A percentile compares a stretch with the other conserved stretches of the same genome.
Evolutionary conservation across 331 rosid genomes (phyloP).

Genomic region (Acacia pycnantha): DNA sequence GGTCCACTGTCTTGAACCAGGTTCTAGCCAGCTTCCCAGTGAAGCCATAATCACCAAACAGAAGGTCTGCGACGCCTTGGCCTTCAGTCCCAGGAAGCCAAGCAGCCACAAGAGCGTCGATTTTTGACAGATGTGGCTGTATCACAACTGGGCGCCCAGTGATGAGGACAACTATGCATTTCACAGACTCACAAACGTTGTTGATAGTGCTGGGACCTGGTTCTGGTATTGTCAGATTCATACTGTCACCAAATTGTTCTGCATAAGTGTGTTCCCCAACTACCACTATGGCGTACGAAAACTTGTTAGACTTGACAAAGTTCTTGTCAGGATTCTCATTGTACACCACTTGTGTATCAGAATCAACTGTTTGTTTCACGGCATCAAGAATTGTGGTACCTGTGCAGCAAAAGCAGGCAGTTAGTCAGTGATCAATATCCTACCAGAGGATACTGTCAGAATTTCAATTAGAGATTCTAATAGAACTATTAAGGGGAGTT

Average conservation of each 20-base stretch:
- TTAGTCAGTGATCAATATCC: background rate
- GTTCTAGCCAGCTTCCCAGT: slow-evolving; percentile 80
- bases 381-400: slow-evolving; percentile 81
- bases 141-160: slow-evolving; percentile 83
- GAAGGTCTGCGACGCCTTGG: slow-evolving; percentile 69
- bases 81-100: slow-evolving; percentile 94
- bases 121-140: slow-evolving; percentile 51
- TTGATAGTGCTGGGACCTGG: slow-evolving; percentile 64
- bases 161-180: slow-evolving; percentile 60
- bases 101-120: slow-evolving; percentile 78
- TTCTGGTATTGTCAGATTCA: slow-evolving; percentile 58
- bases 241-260: slow-evolving; percentile 71
- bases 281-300: slow-evolving; percentile 62
- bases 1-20: slow-evolving; percentile 78
- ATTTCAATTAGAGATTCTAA: background rate
- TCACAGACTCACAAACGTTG: slow-evolving; percentile 58
- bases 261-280: slow-evolving; percentile 78
- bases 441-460: background rate
- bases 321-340: slow-evolving; percentile 58
- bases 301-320: slow-evolving; percentile 57
- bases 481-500: background rate
- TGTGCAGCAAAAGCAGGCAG: slow-evolving; percentile 27
- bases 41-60: slow-evolving; percentile 70
- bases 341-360: slow-evolving; percentile 60
- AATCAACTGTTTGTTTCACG: slow-evolving; percentile 59